Evolutionary conservation across 192 early-diverging fungal genomes (phyloP), one percentile per base, ranked within the genome.

Genomic region (Gigaspora rosea): DNA sequence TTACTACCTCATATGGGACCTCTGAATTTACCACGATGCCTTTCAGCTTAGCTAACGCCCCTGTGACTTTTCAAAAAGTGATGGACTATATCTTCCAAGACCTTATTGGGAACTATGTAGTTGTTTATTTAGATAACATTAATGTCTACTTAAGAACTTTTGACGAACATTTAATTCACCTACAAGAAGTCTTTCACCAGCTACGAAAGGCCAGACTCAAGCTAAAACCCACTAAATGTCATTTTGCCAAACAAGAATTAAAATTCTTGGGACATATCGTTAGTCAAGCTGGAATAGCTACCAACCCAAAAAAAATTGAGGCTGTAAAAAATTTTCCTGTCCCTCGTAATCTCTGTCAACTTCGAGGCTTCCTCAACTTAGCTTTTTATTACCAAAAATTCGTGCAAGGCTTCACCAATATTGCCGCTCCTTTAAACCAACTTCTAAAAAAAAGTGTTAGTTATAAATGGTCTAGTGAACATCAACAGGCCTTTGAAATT

Each of bases 101-200:
- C 0, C 56, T 71, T 0, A 61, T 79, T 12, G 67, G 63, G 1
- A 47, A 48, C 0, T 72, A 46, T 18, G 64, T 76, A 0, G 58
- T 79, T 32, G 74, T 85, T 0, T 83, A 76, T 20, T 57, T 85
- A 4, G 81, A 85, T 46, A 79, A 85, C 16, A 78, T 83, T 8
- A 22, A 78, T 2, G 47, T 83, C 1, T 85, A 81, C 27, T 85
- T 80, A 1, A 27, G 10, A 7, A 56, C 71, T 2, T 13, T 80
- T 0, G 79, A 78, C 1, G 67, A 80, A 49, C 82, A 85, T 49
- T 15, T 27, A 2, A 7, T 20, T 0, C 68, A 80, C 22, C 7
- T 80, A 0, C 13, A 46, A 8, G 16, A 51, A 48, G 36, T 73
- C 6, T 71, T 80, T 10, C 48, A 80, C 1, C 5, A 59, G n/a